Conservation (phyloP, 805 yeast species). For the Lipomyces chichibuensis region DNA sequence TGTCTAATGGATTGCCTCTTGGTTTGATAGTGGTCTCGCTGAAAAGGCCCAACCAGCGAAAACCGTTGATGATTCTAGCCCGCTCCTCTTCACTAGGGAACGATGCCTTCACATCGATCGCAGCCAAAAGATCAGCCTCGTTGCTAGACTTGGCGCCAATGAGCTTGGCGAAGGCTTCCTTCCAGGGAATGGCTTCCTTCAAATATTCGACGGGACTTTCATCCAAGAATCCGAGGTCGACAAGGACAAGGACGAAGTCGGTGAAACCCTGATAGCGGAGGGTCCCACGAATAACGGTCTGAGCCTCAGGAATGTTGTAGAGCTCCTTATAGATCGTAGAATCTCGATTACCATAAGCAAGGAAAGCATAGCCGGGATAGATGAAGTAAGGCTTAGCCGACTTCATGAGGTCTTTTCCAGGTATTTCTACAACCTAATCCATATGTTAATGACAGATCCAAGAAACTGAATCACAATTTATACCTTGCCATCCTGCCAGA, state of each 20-base stretch:
- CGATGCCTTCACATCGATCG: conserved; percentile 74
- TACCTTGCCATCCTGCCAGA: conserved; percentile 78
- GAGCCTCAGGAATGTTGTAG: conserved; percentile 95
- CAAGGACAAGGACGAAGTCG: conserved; percentile 92
- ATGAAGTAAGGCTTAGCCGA: conserved; percentile 93
- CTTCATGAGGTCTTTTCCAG: conserved; percentile 91
- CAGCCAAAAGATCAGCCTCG: conserved; percentile 72
- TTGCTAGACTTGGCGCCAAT: conserved; percentile 72
- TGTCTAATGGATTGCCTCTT: conserved; percentile 92
- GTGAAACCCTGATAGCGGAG: conserved; percentile 99
- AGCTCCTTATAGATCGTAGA: conserved; percentile 91
- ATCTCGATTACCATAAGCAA: conserved; percentile 97
- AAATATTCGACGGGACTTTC: conserved; percentile 71
- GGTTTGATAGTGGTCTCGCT: conserved; percentile 76
- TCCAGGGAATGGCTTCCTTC: conserved; percentile 71
- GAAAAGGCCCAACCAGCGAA: conserved; percentile 93
- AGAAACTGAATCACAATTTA: neutral
- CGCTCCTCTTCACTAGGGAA: conserved; percentile 82
- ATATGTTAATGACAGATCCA: neutral
- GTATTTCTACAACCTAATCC: conserved; percentile 59
- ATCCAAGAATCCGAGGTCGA: conserved; percentile 87
- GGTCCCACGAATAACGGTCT: conserved; percentile 95
- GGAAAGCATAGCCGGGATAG: conserved; percentile 93
- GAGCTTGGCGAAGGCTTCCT: conserved; percentile 75
- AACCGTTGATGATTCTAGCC: conserved; percentile 83